Conservation (phyloP, 148 eudicot species). For the Camellia lanceoleosa region DNA sequence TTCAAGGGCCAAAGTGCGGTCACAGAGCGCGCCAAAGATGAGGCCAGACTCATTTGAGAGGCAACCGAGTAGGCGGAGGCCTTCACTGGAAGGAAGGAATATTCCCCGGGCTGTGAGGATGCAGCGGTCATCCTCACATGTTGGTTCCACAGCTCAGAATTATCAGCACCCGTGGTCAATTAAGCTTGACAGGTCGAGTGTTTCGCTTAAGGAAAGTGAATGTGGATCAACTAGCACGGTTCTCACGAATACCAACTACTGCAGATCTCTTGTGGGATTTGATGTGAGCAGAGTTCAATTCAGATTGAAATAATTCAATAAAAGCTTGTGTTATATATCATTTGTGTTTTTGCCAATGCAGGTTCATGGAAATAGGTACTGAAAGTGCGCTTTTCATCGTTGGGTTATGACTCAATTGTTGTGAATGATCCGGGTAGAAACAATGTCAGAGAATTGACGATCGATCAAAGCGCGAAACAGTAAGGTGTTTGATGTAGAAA, state of each 20-base stretch:
- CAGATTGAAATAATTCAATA: neutral
- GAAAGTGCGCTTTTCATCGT: neutral
- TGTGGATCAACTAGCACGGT: constrained; percentile 74
- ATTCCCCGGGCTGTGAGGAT: constrained; percentile 70
- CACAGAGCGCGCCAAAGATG: constrained; percentile 85
- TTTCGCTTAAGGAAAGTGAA: constrained; percentile 69
- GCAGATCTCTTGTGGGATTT: constrained; percentile 72
- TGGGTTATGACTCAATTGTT: no score
- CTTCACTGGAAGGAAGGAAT: constrained; percentile 72
- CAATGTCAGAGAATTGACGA: neutral
- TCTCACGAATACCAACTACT: constrained; percentile 51
- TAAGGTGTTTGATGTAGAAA: no score
- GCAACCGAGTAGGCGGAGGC: constrained; percentile 49
- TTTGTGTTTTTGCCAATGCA: constrained; percentile 17
- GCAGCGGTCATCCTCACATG: constrained; percentile 79
- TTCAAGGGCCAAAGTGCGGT: constrained; percentile 72
- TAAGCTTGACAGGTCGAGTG: constrained; percentile 60
- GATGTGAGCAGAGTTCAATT: constrained; percentile 36
- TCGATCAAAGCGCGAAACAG: neutral
- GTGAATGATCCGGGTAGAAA: neutral
- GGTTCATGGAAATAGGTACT: constrained; percentile 34
- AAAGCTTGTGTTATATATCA: neutral
- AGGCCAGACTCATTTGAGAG: constrained; percentile 58
- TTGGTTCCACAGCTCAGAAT: constrained; percentile 57
- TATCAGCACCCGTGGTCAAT: constrained; percentile 67